Evolutionary conservation across 768 basidiomycete species (phyloP).

Genomic region (Naganishia randhawae): DNA sequence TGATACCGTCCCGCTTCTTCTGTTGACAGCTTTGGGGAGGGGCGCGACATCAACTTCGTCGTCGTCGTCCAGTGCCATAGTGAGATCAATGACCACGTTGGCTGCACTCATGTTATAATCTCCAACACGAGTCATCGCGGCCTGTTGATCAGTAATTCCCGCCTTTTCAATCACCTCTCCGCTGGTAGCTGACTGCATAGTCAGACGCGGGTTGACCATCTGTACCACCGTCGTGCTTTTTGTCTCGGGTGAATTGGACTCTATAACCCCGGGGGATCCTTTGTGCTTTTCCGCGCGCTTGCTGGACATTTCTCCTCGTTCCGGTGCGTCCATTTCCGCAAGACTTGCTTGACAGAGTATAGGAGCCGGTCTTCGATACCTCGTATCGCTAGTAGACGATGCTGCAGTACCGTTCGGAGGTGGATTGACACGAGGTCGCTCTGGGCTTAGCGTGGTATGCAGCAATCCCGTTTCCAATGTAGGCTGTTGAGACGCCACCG

Average conservation of each 20-base stretch:
- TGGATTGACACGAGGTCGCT: neutral
- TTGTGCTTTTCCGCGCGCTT: neutral
- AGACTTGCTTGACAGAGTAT: slow-evolving; percentile 1
- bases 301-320: neutral
- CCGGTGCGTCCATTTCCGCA: neutral
- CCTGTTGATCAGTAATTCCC: neutral
- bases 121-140: neutral
- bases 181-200: too few species aligned
- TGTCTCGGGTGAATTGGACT: neutral
- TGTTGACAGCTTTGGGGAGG: neutral
- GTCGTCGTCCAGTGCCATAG: neutral
- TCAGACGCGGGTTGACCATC: neutral
- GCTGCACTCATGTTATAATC: neutral
- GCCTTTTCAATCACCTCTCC: neutral
- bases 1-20: neutral
- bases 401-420: neutral
- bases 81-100: slow-evolving; percentile 1
- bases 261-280: neutral
- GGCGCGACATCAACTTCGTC: neutral
- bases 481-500: neutral
- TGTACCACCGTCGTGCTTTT: neutral
- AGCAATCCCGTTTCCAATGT: neutral
- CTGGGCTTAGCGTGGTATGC: neutral
- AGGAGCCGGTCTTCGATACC: neutral
- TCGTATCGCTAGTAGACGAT: neutral